Evolutionary conservation across 2,329 filamentous ascomycete species (phyloP).

Genomic region (Phaeoacremonium minimum): DNA sequence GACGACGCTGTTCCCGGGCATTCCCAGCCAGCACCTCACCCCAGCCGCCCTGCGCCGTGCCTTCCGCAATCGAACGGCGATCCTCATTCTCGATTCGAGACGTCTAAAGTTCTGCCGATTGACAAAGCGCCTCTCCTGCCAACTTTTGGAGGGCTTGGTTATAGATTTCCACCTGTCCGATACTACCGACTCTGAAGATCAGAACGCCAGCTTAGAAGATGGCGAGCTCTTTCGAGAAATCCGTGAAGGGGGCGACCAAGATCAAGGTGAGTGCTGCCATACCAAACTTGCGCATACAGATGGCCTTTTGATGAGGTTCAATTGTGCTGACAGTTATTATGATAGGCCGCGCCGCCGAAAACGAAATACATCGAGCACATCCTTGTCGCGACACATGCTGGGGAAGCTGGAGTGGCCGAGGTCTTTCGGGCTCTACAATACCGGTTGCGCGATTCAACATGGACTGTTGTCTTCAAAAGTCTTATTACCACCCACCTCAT

Average conservation of each 20-base stretch:
- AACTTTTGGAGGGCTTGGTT: too few relatives aligned
- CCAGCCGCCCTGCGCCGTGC: too few relatives aligned
- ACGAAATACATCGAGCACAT: conserved; percentile 99
- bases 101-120: too few relatives aligned
- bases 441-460: conserved; percentile 89
- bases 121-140: too few relatives aligned
- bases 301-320: conserved; percentile 7
- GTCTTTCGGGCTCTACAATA: conserved; percentile 90
- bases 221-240: conserved; percentile 95
- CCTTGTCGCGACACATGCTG: conserved; percentile 87
- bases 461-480: conserved; percentile 99
- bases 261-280: conserved; percentile 65
- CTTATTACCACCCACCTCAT: conserved; percentile 94
- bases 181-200: conserved; percentile 2
- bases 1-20: too few relatives aligned
- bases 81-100: too few relatives aligned
- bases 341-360: conserved; percentile 87
- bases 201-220: conserved; percentile 50
- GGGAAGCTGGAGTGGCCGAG: conserved; percentile 90
- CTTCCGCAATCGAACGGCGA: too few relatives aligned
- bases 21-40: too few relatives aligned
- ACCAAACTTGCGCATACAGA: not conserved
- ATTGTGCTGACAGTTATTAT: conserved; percentile 10
- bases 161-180: too few relatives aligned
- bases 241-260: conserved; percentile 97